Percentiles rank a stretch among this genome's conserved stretches.
phyloP scores from a whole-genome alignment of 495 filamentous ascomycete species.

The Endocarpon pusillum region DNA sequence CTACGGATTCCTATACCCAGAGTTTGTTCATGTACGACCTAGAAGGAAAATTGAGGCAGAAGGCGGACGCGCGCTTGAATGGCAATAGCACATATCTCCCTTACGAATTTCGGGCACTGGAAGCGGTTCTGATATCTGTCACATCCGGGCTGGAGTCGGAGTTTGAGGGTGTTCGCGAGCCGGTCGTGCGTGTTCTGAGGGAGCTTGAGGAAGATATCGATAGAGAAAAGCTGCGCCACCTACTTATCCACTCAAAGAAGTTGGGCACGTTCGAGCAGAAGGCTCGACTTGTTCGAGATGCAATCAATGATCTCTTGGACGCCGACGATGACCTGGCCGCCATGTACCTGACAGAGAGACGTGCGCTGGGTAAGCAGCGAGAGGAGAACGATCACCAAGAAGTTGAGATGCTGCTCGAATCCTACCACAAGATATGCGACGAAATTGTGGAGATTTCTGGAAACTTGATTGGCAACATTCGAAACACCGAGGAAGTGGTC shows the following conservation, averaged over 20 bases:
- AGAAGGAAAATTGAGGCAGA: constrained; percentile 45
- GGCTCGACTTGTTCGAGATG: constrained; percentile 81
- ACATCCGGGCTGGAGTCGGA: constrained; percentile 80
- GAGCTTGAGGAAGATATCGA: constrained; percentile 97
- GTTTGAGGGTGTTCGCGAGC: constrained; percentile 81
- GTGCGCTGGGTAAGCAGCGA: constrained; percentile 52
- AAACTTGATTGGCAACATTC: constrained; percentile 85
- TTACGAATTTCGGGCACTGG: constrained; percentile 45
- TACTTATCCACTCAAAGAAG: constrained; percentile 87
- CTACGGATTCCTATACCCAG: constrained; percentile 86
- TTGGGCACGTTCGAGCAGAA: constrained; percentile 96
- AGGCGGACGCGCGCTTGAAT: constrained; percentile 22
- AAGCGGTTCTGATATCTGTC: constrained; percentile 41
- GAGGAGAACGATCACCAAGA: constrained; percentile 86
- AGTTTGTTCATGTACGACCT: constrained; percentile 93
- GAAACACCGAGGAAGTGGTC: constrained; percentile 98
- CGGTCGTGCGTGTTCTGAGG: constrained; percentile 71
- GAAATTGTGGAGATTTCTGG: constrained; percentile 92
- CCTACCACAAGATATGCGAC: constrained; percentile 93
- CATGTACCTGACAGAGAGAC: constrained; percentile 92
- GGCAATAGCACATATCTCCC: constrained; percentile 31
- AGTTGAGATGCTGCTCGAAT: constrained; percentile 90
- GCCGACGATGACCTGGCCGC: constrained; percentile 88
- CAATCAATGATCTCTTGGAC: constrained; percentile 91
- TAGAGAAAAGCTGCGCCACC: constrained; percentile 73